Evolutionary conservation across 2,329 filamentous ascomycete species (phyloP), one percentile per base, ranked within the genome.

Genomic region (Periconia sp.): DNA sequence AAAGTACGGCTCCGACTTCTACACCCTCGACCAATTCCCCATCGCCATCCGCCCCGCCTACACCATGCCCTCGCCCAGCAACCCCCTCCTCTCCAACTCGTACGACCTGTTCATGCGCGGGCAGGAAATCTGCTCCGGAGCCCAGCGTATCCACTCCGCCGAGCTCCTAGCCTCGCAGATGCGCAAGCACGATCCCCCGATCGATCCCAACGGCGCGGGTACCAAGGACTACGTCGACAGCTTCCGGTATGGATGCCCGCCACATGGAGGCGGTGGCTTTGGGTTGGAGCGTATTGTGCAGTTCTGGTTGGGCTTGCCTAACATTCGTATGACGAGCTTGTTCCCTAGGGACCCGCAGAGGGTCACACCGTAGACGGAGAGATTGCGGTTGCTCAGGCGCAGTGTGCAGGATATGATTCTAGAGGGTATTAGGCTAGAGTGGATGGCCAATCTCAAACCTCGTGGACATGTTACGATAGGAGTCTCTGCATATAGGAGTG

Each of bases 11-110:
- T 94, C 92, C 55, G 94, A 99, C 78, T 97, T 97, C 79, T 97
- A 96, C 79, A 88, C 95, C 19, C 84, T 99, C 58, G 93, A 97
- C 81, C 94, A 97, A 77, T 99, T 96, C 82, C 94, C 94, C 43
- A 86, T 94, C 74, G 81, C 82, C 37, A 90, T 94, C 18, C 85
- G 94, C 30, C 93, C 93, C 6, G 96, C 96, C 77, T 97, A 97
- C 77, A 92, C 93, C 57, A 91, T 93, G 79, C 86, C 90, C 50
- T 89, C 71, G 33, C 73, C 77, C 40, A 40, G 59, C 37, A 69
- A 76, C 61, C 65, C 76, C 7, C 63, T 80, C 74, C 78, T 78
- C 63, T 77, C 81, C 42, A 86, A 87, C 76, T 84, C 81, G 3
- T 88, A 86, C 73, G 85, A 88, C 71, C 86, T 88, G 77, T 87